Evolutionary conservation across 495 filamentous ascomycete species (phyloP).

Genomic region (Zalerion maritima): DNA sequence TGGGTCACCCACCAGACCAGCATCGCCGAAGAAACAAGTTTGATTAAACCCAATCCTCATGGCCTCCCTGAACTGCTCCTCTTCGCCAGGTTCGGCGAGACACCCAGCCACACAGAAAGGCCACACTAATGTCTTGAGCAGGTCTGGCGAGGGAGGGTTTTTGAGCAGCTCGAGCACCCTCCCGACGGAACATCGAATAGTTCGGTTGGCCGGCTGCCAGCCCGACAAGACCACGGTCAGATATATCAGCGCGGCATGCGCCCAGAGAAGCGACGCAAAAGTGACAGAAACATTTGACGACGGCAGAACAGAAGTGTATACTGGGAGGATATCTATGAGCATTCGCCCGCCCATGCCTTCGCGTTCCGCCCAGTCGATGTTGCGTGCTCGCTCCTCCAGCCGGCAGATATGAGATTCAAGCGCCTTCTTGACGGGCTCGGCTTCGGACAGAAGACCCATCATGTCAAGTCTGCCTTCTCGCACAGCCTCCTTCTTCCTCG

Average conservation of each 20-base stretch:
- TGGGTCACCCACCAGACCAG: constrained; percentile 19
- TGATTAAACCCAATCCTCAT: too few relatives aligned
- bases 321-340: too few relatives aligned
- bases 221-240: constrained; percentile 35
- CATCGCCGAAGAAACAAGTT: too few relatives aligned
- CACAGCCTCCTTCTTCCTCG: constrained; percentile 34
- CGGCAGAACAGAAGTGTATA: too few relatives aligned
- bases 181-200: constrained; percentile 22
- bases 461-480: constrained; percentile 26
- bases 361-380: too few relatives aligned
- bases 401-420: constrained; percentile 17
- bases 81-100: constrained; percentile 27
- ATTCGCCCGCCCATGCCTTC: too few relatives aligned
- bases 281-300: too few relatives aligned
- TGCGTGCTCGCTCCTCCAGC: too few relatives aligned
- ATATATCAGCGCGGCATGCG: constrained; percentile 32
- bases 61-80: constrained; percentile 24
- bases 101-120: constrained; percentile 39
- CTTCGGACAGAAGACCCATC: constrained; percentile 29
- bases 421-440: constrained; percentile 21
- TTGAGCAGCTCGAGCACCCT: constrained; percentile 19
- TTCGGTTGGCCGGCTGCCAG: constrained; percentile 32
- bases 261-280: constrained; percentile 28
- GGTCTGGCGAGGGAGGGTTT: constrained; percentile 5
- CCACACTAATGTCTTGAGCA: constrained; percentile 33